Evolutionary conservation across 2,329 filamentous ascomycete genomes (phyloP), one percentile per base, ranked within the genome.

Genomic region (Aspergillus japonicus): DNA sequence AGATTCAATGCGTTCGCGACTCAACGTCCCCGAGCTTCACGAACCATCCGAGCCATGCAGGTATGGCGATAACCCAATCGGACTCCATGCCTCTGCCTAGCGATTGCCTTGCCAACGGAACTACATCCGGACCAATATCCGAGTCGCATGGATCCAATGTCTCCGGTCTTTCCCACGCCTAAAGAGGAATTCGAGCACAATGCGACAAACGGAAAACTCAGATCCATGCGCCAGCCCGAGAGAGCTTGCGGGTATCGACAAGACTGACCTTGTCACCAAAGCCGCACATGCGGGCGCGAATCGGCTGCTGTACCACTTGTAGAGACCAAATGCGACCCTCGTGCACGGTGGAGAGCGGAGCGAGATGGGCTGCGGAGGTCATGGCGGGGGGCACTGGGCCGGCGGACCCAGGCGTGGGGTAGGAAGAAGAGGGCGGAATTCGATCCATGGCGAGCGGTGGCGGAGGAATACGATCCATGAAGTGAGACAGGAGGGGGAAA

Each of bases 271-370:
- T 99, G 81, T 99, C 95, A 63, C 95, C 95, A 79, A 98, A 99
- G 7, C 95, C 95, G 80, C 95, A 99, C 95, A 98, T 98, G 62
- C 95, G 90, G 66, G 95, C 95, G 69, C 95, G 87, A 69, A 91
- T 84, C 54, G 95, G 95, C 76, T 98, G 92, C 79, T 99, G 95
- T 66, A 91, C 87, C 61, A 97, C 91, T 66, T 88, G 82, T 54
- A 96, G 83, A 62, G 87, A 89, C 75, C 76, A 81, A 48, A 76
- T 76, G 31, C 78, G 75, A 49, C 77, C 78, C 26, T 80, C 75
- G 53, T 75, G 78, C 47, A 75, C 67, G 54, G 75, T 78, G 7
- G 74, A 72, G 21, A 78, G 68, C 7, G 78, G 71, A 6, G 73
- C 71, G n/a, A 79, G 72, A 53, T 74, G 72, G 53, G 72, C 69